Conservation (phyloP, 768 basidiomycete species). For the Sarcodon sp. region DNA sequence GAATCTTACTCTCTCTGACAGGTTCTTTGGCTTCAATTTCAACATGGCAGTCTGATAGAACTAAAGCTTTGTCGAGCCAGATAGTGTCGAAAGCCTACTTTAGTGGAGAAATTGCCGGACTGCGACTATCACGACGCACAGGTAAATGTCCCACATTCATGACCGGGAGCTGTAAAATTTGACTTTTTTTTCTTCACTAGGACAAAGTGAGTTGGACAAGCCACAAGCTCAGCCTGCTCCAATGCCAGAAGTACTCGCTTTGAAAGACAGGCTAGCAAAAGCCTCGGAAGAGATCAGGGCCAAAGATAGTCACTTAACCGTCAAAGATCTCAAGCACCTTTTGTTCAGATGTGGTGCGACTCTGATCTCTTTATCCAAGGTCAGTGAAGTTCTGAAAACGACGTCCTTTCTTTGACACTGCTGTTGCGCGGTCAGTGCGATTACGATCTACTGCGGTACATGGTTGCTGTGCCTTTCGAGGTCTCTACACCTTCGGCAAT, state of each 20-base stretch:
- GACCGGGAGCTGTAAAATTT: conserved; percentile 2
- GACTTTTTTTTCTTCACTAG: not conserved
- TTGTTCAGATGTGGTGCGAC: conserved; percentile 81
- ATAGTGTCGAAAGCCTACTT: conserved; percentile 88
- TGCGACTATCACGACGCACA: conserved; percentile 54
- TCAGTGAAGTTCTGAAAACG: conserved; percentile 11
- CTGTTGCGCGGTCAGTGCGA: conserved; percentile 44
- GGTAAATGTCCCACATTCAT: conserved; percentile 24
- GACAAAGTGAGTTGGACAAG: conserved; percentile 34
- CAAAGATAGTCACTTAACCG: conserved; percentile 61
- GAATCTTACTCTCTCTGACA: conserved; percentile 12
- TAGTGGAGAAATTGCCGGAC: conserved; percentile 74
- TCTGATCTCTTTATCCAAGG: conserved; percentile 58
- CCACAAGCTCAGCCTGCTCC: conserved; percentile 41
- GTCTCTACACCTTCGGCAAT: conserved; percentile 81
- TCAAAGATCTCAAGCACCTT: conserved; percentile 75
- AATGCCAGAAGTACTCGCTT: conserved; percentile 43
- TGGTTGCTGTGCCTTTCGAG: conserved; percentile 82
- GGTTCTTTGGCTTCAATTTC: conserved; percentile 43
- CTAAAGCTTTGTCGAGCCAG: conserved; percentile 73
- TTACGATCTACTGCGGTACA: conserved; percentile 71
- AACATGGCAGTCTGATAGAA: conserved; percentile 65
- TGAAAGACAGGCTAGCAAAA: conserved; percentile 55
- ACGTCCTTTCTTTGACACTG: not conserved
- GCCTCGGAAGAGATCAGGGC: conserved; percentile 56